Percentiles rank a stretch among this genome's conserved stretches.
Conservation (phyloP, 1,284 basidiomycete genomes). For the Trichosporon sp. region DNA sequence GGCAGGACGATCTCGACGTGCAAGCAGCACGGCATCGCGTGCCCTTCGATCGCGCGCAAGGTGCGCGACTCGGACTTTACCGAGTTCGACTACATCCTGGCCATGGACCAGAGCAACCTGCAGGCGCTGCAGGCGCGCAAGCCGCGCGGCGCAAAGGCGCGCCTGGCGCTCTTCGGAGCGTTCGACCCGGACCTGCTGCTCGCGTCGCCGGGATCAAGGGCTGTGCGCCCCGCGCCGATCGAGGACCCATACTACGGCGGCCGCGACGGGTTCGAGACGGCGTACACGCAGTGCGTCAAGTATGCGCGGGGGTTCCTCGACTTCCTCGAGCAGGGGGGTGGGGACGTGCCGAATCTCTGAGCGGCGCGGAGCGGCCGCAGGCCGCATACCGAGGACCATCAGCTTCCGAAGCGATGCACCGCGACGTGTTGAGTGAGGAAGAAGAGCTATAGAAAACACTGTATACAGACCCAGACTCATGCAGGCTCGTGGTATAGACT, state of each 20-base stretch:
- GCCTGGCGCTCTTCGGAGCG: slow-evolving; percentile 39
- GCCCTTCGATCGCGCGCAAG: slow-evolving; percentile 46
- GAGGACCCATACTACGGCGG: slow-evolving; percentile 52
- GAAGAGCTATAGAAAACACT: not conserved
- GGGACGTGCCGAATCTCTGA: slow-evolving; percentile 19
- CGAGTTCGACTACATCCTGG: slow-evolving; percentile 52
- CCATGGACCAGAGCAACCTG: slow-evolving; percentile 50
- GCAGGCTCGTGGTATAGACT: not conserved
- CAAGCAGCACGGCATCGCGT: slow-evolving; percentile 46
- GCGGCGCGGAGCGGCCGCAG: not conserved
- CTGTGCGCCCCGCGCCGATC: slow-evolving; percentile 23
- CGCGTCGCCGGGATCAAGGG: slow-evolving; percentile 20
- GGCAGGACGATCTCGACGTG: slow-evolving; percentile 49
- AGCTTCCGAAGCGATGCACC: too few relatives aligned
- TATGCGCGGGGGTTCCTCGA: slow-evolving; percentile 48
- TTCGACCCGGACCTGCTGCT: slow-evolving; percentile 34
- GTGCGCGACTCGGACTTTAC: slow-evolving; percentile 44
- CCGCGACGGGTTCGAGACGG: slow-evolving; percentile 48
- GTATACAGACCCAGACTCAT: not conserved
- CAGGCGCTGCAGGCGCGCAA: slow-evolving; percentile 43
- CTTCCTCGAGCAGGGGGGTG: slow-evolving; percentile 30
- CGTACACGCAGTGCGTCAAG: slow-evolving; percentile 49
- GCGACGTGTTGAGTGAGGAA: too few relatives aligned
- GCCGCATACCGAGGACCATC: not conserved
- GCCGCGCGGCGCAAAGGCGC: slow-evolving; percentile 31